phyloP scores from a whole-genome alignment of 1,284 basidiomycete genomes.

The Hortiboletus rubellus region DNA sequence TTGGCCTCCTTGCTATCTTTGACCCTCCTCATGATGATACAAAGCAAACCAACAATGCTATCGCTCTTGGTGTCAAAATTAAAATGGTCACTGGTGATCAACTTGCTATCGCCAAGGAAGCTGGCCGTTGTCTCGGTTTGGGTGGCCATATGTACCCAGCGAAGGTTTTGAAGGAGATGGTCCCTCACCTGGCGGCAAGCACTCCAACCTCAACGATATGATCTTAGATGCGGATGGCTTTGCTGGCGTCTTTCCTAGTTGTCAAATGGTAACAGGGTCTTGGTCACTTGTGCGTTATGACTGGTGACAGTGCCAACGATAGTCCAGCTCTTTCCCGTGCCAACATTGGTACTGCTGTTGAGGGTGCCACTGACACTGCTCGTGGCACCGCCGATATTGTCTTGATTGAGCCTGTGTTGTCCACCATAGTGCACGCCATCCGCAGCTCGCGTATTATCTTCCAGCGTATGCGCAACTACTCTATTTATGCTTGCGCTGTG shows the following conservation, averaged over 20 bases:
- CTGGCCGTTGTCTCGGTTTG: slow-evolving; percentile 93
- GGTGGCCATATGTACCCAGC: slow-evolving; percentile 89
- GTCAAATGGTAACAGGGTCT: slow-evolving; percentile 82
- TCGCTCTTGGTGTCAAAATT: slow-evolving; percentile 78
- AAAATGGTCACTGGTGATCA: slow-evolving; percentile 99
- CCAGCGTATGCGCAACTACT: slow-evolving; percentile 88
- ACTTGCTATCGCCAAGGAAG: slow-evolving; percentile 99
- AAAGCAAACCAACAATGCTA: slow-evolving; percentile 5
- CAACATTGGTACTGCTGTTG: slow-evolving; percentile 87
- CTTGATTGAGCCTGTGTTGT: slow-evolving; percentile 81
- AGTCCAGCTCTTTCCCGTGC: slow-evolving; percentile 82
- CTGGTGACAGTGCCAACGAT: slow-evolving; percentile 88
- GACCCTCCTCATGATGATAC: slow-evolving; percentile 98
- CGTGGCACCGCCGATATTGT: slow-evolving; percentile 87
- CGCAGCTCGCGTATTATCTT: slow-evolving; percentile 84
- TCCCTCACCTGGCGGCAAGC: slow-evolving; percentile 66
- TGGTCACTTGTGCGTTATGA: slow-evolving; percentile 80
- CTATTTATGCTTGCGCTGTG: slow-evolving; percentile 79
- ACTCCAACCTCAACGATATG: slow-evolving; percentile 77
- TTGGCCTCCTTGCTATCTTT: slow-evolving; percentile 96
- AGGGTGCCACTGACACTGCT: slow-evolving; percentile 85
- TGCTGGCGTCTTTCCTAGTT: slow-evolving; percentile 84
- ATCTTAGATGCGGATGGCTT: slow-evolving; percentile 78
- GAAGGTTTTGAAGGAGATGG: slow-evolving; percentile 83
- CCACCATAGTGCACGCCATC: slow-evolving; percentile 85